Evolutionary conservation across 2,329 filamentous ascomycete species (phyloP).

Genomic region (Colletotrichum falcatum): DNA sequence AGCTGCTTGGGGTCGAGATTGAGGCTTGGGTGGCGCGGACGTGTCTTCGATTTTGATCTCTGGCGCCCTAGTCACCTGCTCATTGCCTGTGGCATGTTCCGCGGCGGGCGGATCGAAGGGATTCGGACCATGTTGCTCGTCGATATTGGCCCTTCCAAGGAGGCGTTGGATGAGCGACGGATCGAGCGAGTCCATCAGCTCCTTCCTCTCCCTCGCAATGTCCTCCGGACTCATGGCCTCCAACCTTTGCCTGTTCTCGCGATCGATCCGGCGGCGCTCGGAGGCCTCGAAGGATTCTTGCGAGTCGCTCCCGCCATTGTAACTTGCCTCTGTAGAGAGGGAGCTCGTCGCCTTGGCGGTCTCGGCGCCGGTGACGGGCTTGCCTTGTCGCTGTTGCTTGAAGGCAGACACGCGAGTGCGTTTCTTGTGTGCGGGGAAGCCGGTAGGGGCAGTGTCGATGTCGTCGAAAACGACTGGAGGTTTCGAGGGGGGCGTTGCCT

Average conservation of each 20-base stretch:
- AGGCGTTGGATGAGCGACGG: constrained; percentile 82
- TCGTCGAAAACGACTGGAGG: constrained; percentile 71
- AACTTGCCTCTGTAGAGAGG: constrained; percentile 20
- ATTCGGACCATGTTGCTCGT: constrained; percentile 64
- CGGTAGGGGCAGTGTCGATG: constrained; percentile 68
- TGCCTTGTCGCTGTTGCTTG: constrained; percentile 72
- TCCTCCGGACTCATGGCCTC: constrained; percentile 84
- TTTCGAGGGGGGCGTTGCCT: constrained; percentile 68
- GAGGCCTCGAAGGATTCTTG: constrained; percentile 55
- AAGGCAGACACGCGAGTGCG: constrained; percentile 80
- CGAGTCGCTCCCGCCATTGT: constrained; percentile 13
- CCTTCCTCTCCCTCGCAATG: constrained; percentile 82
- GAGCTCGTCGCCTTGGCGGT: constrained; percentile 27
- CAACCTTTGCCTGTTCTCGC: constrained; percentile 81
- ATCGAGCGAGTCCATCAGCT: constrained; percentile 83
- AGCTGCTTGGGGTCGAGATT: constrained; percentile 4
- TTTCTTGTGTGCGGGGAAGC: constrained; percentile 92
- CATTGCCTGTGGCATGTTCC: constrained; percentile 15
- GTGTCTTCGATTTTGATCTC: constrained; percentile 53
- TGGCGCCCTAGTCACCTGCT: constrained; percentile 43
- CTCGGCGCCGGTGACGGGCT: constrained; percentile 45
- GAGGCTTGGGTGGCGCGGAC: constrained; percentile 42
- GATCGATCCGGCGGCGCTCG: constrained; percentile 81
- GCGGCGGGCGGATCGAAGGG: constrained; percentile 55
- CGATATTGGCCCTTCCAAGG: constrained; percentile 80